A percentile compares a stretch with the other conserved stretches of the same genome.
Evolutionary conservation across 2,329 filamentous ascomycete species (phyloP).

Genomic region (Calonectria hongkongensis): DNA sequence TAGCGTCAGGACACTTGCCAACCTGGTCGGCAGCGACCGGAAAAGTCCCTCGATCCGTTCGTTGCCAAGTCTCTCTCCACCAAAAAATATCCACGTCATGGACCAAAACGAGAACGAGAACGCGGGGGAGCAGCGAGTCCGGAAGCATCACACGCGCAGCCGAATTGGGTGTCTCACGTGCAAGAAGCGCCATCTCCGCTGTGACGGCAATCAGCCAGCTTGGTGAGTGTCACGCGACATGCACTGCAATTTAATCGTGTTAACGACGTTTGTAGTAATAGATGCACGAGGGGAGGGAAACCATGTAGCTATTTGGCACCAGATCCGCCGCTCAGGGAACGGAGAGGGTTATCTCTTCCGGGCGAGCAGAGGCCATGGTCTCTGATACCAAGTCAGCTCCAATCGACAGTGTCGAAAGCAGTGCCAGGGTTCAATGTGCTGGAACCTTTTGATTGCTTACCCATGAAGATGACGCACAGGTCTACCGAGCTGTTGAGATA

Average conservation of each 20-base stretch:
- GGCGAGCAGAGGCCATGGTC: conserved; percentile 18
- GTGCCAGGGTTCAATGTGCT: background rate
- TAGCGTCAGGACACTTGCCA: background rate
- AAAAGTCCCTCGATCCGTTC: background rate
- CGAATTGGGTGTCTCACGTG: conserved; percentile 48
- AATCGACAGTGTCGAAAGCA: background rate
- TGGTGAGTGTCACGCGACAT: background rate
- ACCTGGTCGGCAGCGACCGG: background rate
- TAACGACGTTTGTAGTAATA: background rate
- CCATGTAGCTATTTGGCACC: background rate
- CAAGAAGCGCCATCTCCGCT: conserved; percentile 49
- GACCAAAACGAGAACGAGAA: background rate
- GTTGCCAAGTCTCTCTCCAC: background rate
- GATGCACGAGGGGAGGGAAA: conserved; percentile 1
- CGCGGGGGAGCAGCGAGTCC: conserved; percentile 26
- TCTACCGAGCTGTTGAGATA: conserved; percentile 11
- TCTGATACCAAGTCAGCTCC: background rate
- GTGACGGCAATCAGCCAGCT: conserved; percentile 44
- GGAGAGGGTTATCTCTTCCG: background rate
- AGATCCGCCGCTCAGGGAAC: conserved; percentile 2
- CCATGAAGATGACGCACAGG: conserved; percentile 3
- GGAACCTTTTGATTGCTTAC: conserved; percentile 19
- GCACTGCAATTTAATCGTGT: background rate
- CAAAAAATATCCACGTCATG: conserved; percentile 4
- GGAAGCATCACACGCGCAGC: conserved; percentile 49